Percentiles rank a stretch among this genome's conserved stretches.
phyloP scores from a whole-genome alignment of 108 stramenopile genomes.

The Skeletonema marinoi region DNA sequence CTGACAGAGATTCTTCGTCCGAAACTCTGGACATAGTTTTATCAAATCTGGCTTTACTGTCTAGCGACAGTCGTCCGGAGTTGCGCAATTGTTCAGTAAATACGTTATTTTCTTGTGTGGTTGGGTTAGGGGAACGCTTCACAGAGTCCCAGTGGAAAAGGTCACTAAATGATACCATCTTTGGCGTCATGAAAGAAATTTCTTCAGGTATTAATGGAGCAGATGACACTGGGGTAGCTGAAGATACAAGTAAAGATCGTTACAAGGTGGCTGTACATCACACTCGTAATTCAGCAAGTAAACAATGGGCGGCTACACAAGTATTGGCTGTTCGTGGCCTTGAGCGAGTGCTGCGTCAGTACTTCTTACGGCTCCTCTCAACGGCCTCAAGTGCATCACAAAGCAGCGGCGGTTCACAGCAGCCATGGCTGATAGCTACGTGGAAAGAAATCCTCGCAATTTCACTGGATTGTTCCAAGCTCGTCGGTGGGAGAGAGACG shows the following conservation, averaged over 20 bases:
- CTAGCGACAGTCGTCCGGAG: conserved; percentile 70
- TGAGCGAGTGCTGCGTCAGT: conserved; percentile 74
- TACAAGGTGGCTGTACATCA: conserved; percentile 86
- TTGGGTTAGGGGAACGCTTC: conserved; percentile 80
- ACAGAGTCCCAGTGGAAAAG: conserved; percentile 77
- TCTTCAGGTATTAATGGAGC: conserved; percentile 27
- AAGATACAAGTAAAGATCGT: conserved; percentile 16
- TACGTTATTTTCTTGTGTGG: conserved; percentile 90
- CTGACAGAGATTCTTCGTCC: conserved; percentile 74
- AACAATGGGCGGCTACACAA: conserved; percentile 88
- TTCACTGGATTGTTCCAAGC: conserved; percentile 56
- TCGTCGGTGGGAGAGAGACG: conserved; percentile 70
- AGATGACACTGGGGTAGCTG: background rate
- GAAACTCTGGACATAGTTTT: conserved; percentile 72
- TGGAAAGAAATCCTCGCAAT: conserved; percentile 75
- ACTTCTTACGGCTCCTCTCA: conserved; percentile 64
- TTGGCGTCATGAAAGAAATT: conserved; percentile 50
- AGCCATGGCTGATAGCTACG: conserved; percentile 72
- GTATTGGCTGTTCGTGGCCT: conserved; percentile 80
- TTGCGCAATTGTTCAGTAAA: conserved; percentile 92
- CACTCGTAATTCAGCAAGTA: conserved; percentile 77
- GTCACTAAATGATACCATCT: conserved; percentile 74
- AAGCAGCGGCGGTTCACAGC: conserved; percentile 22
- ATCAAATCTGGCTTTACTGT: conserved; percentile 70
- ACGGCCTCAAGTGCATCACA: conserved; percentile 19